Evolutionary conservation across 257 asterid species (phyloP), one percentile per base, ranked within the genome.

Genomic region (Cordia subcordata): DNA sequence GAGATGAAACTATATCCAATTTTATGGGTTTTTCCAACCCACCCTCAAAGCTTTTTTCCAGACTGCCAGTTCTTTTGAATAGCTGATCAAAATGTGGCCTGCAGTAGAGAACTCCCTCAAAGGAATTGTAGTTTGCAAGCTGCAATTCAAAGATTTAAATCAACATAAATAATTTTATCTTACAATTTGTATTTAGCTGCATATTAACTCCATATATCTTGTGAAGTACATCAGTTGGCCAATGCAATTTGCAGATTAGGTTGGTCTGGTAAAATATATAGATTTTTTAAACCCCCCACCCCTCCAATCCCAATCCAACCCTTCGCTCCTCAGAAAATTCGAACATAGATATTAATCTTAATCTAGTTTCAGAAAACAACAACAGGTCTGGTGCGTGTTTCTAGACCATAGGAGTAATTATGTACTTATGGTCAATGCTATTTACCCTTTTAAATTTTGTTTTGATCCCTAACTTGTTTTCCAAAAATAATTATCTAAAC

Each of bases 1-100:
- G 4, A 10, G 5, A 49, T 49, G 11, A n/a, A 49, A 49, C 54
- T 13, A 17, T 13, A 17, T 8, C 13, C 42, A 5, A 12, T 15
- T 59, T 19, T 6, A 4, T 13, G 35, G 27, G 50, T 20, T 11
- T 64, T 9, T 15, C 21, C n/a, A 49, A 18, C 27, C 46, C 78
- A 90, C 98, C 98, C 80, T 92, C 95, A 63, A 92, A 92, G 77
- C 96, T 88, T 72, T 92, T 92, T 23, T 92, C 94, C 51, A 92
- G 74, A 70, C 98, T 92, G 51, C 98, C 98, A 64, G 98, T 92
- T 78, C 87, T 80, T 63, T 92, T 92, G 87, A 82, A 92, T 70
- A 88, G 84, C 87, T 92, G 98, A 82, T 92, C 98, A 71, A 85
- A 92, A 79, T 92, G 98, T 55, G 98, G 98, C 79, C 98, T 92